Base-by-base conservation (phyloP, 208 protist genomes). In the Crithidia mellificae region DNA sequence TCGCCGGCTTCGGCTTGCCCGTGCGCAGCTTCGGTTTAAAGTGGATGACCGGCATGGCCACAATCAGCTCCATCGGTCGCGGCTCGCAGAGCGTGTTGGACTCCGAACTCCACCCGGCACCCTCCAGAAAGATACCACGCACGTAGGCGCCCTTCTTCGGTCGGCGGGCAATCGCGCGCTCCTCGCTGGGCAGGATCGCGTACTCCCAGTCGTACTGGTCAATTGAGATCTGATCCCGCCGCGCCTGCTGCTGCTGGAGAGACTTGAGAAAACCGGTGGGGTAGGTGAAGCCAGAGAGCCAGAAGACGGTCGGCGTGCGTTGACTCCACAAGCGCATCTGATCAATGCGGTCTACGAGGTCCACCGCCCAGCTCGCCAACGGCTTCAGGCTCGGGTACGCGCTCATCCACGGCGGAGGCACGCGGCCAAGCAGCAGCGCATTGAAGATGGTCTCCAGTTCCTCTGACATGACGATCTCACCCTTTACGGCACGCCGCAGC, bases 171-270 rank as follows among this genome's bases (percentile, higher is more conserved):
- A 99, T 92, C 29, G 92, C 90, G 11, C 87, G 78, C 78, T 98
- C 95, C 53, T 98, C 88, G 41, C 82, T 83, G 9, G 77, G 76
- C 52, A 98, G 79, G 11, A 99, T 89, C 12, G 83, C 68, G 83
- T 99, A 99, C 72, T 99, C 97, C 98, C 98, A 99, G 43, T 79
- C 85, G 62, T 99, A 96, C 72, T 97, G 89, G 76, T 99, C 98
- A 51, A 99, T 98, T 1, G 96, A 96, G 22, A 97, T 90, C 58
- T 87, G 84, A 53, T 96, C 95, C 27, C 78, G 70, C 43, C 98
- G 81, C 9, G 97, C 96, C 55, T 96, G 83, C 51, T 95, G 91
- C 78, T 99, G 98, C 78, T 99, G 90, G 47, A 99, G 73, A 20
- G 93, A 95, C 70, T 99, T 99, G 49, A 99, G 85, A 83, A 99